Base-by-base conservation (phyloP, 768 basidiomycete species). In the Psilocybe cubensis region DNA sequence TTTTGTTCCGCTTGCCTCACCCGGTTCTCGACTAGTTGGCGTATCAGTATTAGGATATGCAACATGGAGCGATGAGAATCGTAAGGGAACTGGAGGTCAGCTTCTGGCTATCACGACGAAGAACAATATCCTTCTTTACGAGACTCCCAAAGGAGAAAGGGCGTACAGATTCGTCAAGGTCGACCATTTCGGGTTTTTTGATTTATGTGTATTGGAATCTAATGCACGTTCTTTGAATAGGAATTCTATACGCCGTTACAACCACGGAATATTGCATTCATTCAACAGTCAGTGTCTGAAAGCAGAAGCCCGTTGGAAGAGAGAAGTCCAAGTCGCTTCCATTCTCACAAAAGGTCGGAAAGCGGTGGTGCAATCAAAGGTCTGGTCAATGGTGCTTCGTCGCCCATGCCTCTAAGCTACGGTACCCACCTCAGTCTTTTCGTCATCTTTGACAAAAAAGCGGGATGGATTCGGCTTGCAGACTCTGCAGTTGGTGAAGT, bases 91-190 rank as follows among this genome's bases (percentile, higher is more conserved):
- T 66, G 66, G 83, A 67, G 72, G 84, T 65, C 76, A 79, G 33
- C 72, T 89, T 33, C 81, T 94, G 18, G 92, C 91, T 1, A 82
- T 94, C 20, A 89, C 85, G 5, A 89, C 89, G 1, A 92, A 91
- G 68, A 79, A 72, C 41, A 86, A 81, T 56, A 88, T 94, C 44
- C 72, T 91, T 14, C 64, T 94, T 12, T 94, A 91, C 60, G 90
- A 94, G 71, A 87, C 92, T 1, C 91, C 90, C 0, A 87, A 83
- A 68, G 89, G 90, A 18, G 90, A 94, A 71, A 79, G 92, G 18
- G 89, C 89, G 0, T 94, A 93, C 66, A 83, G 85, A 60, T 92
- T 91, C 65, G 82, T 92, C 43, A 94, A 92, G 84, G 92, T 87
- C 29, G 21, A 24, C 42, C 73, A 59, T 38, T 8, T 40, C 44